Base-by-base conservation (phyloP, 2,329 filamentous ascomycete genomes). In the Epichloe hybrida region DNA sequence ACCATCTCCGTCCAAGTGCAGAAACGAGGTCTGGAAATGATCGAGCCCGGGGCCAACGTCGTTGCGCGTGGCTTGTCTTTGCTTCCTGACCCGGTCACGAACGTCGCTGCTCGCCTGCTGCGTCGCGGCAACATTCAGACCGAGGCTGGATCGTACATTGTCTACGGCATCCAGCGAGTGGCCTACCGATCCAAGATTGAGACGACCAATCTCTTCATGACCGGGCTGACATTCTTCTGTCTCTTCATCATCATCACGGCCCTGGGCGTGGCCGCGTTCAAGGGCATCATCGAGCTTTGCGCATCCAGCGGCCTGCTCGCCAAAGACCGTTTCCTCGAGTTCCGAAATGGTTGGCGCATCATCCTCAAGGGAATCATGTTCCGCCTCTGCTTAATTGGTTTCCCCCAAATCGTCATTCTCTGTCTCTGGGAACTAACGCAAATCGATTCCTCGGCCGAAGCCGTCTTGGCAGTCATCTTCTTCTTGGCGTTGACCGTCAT, bases 311-410 rank as follows among this genome's bases (percentile, higher is more conserved):
- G 81, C 59, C 84, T 79, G 74, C 88, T 95, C 73, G 86, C 87
- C 69, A 74, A 75, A 51, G 85, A 95, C 64, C 88, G 87, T 59
- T 95, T 96, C 68, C 74, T 84, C 58, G 90, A 96, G 61, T 95
- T 96, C 78, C 84, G 90, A 55, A 90, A 91, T 61, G 88, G 88
- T 58, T 96, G 90, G 90, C 82, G 83, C 55, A 88, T 88, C 13
- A 85, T 95, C 5, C 77, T 95, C 60, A 94, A 95, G 72, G 90
- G 90, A 49, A 94, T 96, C 58, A 75, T 96, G 57, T 95, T 93
- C 78, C 85, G 90, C 57, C 76, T 95, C 62, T 81, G 89, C 40
- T 76, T 96, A 39, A 91, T 96, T 61, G 88, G 89, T 55, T 95
- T 89, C 70, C 88, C 90, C 21, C 86, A 93, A 63, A 89, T 96